Base-by-base conservation (phyloP, 352 stramenopile genomes). In the Phytophthora pistaciae region DNA sequence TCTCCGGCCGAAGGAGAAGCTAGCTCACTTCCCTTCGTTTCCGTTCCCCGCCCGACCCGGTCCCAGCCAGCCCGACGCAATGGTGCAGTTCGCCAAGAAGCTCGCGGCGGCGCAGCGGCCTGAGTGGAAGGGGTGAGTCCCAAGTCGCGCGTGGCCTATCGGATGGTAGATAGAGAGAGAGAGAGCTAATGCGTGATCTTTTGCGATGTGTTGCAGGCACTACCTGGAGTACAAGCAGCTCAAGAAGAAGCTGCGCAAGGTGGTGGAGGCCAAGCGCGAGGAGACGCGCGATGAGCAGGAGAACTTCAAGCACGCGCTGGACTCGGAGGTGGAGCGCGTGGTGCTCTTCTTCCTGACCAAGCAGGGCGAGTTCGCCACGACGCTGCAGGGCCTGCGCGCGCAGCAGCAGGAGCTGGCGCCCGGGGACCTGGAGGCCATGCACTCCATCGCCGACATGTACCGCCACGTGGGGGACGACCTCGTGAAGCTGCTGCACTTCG, bases 141-240 rank as follows among this genome's bases (percentile, higher is more conserved):
- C 36, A 18, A 42, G 36, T 42, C 36, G 11, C 5, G 36, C 36
- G 5, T n/a, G 33, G 10, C 36, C 20, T 18, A 54, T 21, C 8
- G 9, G 3, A n/a, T 48, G 31, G 5, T n/a, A n/a, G 21, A 48
- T 13, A 33, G 10, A 48, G 14, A 48, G 23, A 48, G 38, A 59
- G 48, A 48, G 21, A 57, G 31, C 33, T 57, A 31, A 31, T 31
- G 27, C 8, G n/a, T 48, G 23, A 52, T 63, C 48, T 27, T 53
- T 3, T 21, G 53, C 20, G 20, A 56, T 64, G 8, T 72, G 23
- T 52, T 16, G 7, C 49, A 94, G 88, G 2, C 91, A 97, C 70
- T 97, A 97, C 72, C 75, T 97, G 40, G 87, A 97, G 80, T 97
- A 97, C 87, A 96, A 96, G 70, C 86, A 96, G 58, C 80, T 97